These are phyloP conservation scores for Polyplosphaeria fusca DNA, from an alignment of 495 filamentous ascomycete species.

Conservation along the genomic window DNA sequence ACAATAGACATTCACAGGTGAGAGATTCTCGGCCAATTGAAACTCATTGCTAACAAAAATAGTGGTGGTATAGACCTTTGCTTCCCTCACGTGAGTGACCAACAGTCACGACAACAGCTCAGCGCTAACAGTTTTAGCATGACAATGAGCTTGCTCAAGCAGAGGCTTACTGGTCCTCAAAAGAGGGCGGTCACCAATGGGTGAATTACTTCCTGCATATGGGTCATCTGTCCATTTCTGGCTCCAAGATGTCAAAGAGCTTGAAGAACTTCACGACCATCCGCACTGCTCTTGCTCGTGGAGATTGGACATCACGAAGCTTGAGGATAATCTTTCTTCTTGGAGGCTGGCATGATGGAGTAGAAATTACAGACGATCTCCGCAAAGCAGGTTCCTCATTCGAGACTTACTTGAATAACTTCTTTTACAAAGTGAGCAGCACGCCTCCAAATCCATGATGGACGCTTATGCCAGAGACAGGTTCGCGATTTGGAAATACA, in stretches of 20 bases:
- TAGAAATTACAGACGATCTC: conserved; percentile 86
- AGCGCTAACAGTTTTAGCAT: neutral
- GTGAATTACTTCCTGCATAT: conserved; percentile 96
- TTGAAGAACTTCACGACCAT: conserved; percentile 99
- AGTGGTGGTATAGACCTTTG: conserved; percentile 89
- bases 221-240: conserved; percentile 86
- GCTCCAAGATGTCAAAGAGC: conserved; percentile 92
- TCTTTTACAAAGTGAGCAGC: conserved; percentile 91
- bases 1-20: conserved; percentile 89
- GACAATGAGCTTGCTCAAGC: conserved; percentile 87
- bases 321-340: conserved; percentile 86
- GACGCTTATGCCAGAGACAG: no score
- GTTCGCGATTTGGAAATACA: conserved; percentile 56
- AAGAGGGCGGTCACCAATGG: conserved; percentile 56
- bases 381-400: conserved; percentile 67
- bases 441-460: no score
- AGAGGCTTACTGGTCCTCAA: conserved; percentile 71
- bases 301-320: conserved; percentile 76
- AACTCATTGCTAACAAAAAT: no score
- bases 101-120: neutral
- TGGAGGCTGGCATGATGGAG: conserved; percentile 82
- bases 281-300: conserved; percentile 67
- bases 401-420: conserved; percentile 84
- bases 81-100: conserved; percentile 84
- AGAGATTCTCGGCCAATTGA: no score